These are phyloP conservation scores for Globisporangium heterothallicum DNA, from an alignment of 352 stramenopile species.

Conservation along the genomic window DNA sequence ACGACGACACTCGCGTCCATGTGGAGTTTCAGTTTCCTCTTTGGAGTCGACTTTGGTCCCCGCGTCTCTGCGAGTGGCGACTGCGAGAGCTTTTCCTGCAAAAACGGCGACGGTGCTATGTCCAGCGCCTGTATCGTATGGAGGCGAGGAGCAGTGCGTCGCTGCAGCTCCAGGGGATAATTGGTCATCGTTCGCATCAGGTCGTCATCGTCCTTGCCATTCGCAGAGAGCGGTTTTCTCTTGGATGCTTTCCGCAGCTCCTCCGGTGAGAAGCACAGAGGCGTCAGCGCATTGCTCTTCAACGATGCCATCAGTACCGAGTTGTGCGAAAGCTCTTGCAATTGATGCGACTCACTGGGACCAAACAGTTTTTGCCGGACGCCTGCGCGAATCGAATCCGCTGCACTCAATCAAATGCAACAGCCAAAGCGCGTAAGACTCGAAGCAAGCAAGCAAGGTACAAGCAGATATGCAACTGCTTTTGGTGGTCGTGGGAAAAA, in stretches of 20 bases:
- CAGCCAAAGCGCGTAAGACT: no score
- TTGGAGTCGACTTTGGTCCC: constrained; percentile 34
- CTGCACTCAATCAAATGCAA: constrained; percentile 6
- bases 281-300: constrained; percentile 26
- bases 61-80: constrained; percentile 7
- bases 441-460: no score
- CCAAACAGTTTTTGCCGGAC: constrained; percentile 40
- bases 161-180: constrained; percentile 40
- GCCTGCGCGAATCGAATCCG: constrained; percentile 31
- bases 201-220: background rate
- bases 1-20: constrained; percentile 36
- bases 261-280: constrained; percentile 21
- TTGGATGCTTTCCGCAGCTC: constrained; percentile 18
- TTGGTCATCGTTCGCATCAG: constrained; percentile 24
- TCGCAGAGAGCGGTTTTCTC: background rate
- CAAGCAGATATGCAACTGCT: no score
- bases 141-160: constrained; percentile 13
- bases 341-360: constrained; percentile 30
- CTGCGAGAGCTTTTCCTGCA: constrained; percentile 27
- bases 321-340: constrained; percentile 26
- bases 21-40: constrained; percentile 17
- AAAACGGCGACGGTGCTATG: constrained; percentile 33
- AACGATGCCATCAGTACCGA: constrained; percentile 10
- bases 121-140: constrained; percentile 21
- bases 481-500: no score